phyloP scores from a whole-genome alignment of 768 basidiomycete species.

The Rhodosporidiobolus odoratus region DNA sequence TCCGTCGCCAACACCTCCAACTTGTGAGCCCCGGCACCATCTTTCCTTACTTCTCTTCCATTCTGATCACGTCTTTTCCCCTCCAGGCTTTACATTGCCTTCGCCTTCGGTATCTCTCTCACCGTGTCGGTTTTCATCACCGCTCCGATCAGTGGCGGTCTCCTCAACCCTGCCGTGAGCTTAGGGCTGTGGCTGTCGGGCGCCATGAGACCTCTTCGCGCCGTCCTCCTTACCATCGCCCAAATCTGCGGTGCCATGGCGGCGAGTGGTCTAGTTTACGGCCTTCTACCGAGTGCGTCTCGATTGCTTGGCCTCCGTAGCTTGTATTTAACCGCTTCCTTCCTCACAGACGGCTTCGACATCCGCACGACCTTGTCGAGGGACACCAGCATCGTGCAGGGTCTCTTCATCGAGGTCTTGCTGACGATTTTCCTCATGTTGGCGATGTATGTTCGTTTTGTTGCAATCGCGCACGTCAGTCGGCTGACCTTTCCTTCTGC shows the following conservation, averaged over 20 bases:
- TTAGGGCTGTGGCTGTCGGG: conserved; percentile 48
- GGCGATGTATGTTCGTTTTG: neutral
- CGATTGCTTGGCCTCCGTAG: neutral
- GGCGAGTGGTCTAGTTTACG: conserved; percentile 31
- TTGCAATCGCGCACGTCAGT: neutral
- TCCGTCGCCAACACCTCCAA: conserved; percentile 7
- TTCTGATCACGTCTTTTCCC: neutral
- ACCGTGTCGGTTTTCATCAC: conserved; percentile 48
- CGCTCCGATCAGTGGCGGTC: conserved; percentile 47
- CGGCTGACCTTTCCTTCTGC: neutral
- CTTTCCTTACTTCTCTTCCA: neutral
- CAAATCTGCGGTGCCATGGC: conserved; percentile 48
- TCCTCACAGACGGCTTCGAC: conserved; percentile 16
- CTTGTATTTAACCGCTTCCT: neutral
- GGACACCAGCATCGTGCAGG: conserved; percentile 45
- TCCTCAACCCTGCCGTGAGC: conserved; percentile 49
- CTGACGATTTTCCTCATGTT: conserved; percentile 40
- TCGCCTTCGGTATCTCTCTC: conserved; percentile 44
- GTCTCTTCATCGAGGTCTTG: conserved; percentile 49
- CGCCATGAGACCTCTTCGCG: conserved; percentile 46
- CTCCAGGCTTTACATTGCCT: conserved; percentile 17
- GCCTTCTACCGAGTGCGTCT: conserved; percentile 15
- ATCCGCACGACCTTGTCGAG: conserved; percentile 36
- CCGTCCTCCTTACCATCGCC: conserved; percentile 44
- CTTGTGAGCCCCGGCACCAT: conserved; percentile 3